Conservation (phyloP, 768 basidiomycete genomes). For the Auricularia cornea region DNA sequence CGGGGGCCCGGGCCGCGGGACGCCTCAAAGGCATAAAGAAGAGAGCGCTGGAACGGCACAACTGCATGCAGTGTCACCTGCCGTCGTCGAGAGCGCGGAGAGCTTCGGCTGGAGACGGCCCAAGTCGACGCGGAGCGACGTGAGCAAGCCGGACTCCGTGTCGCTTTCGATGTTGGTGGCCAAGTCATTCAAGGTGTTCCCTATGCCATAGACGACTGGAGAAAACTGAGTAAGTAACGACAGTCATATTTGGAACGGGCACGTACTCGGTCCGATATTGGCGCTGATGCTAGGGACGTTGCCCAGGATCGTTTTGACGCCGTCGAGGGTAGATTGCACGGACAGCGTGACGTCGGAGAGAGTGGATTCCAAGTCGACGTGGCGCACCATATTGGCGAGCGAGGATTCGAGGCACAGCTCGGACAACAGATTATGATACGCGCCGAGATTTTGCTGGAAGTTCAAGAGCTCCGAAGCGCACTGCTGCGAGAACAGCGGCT, state of each 20-base stretch:
- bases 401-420: neutral
- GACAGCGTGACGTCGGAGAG: neutral
- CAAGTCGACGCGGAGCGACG: neutral
- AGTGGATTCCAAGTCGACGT: neutral
- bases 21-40: too few species aligned
- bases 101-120: neutral
- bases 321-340: neutral
- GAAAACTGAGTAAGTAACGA: neutral
- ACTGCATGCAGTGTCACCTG: neutral
- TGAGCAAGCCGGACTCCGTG: neutral
- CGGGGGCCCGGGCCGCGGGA: too few species aligned
- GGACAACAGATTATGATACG: neutral
- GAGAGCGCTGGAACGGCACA: neutral
- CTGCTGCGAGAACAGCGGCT: neutral
- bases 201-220: neutral
- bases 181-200: neutral
- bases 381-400: neutral
- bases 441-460: neutral
- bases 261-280: neutral
- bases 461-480: neutral
- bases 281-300: neutral
- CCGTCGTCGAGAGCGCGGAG: neutral
- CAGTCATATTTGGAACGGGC: neutral
- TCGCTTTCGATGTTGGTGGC: neutral
- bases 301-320: neutral